Conservation (phyloP, 2,329 filamentous ascomycete species). For the Pseudocercospora ulei region DNA sequence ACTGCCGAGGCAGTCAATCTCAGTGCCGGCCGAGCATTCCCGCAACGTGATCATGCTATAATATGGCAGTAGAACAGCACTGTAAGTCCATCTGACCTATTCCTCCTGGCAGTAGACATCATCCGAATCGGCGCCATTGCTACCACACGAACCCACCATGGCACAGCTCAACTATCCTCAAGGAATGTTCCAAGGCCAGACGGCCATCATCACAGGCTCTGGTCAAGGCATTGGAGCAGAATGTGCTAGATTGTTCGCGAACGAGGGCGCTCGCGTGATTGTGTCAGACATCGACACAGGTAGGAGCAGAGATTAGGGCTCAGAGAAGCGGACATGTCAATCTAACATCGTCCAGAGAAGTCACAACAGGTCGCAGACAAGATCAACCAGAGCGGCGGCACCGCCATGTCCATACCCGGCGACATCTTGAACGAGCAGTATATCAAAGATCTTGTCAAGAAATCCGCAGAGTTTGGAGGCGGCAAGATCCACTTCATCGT, state of each 20-base stretch:
- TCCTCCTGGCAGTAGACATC: background rate
- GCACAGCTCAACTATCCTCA: constrained; percentile 72
- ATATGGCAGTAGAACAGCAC: constrained; percentile 2
- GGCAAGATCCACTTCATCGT: constrained; percentile 88
- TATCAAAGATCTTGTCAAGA: constrained; percentile 60
- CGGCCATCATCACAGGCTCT: constrained; percentile 65
- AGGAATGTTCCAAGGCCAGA: constrained; percentile 67
- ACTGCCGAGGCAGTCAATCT: constrained; percentile 4
- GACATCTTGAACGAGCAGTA: constrained; percentile 66
- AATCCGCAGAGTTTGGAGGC: constrained; percentile 66
- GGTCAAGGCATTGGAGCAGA: constrained; percentile 69
- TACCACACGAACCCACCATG: constrained; percentile 21
- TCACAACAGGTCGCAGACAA: constrained; percentile 55
- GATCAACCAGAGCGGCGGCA: constrained; percentile 59
- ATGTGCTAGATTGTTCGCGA: constrained; percentile 66
- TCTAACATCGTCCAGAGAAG: constrained; percentile 47
- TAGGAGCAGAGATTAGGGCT: constrained; percentile 34
- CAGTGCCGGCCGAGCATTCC: constrained; percentile 3
- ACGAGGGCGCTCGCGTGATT: constrained; percentile 76
- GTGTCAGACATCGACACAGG: constrained; percentile 71
- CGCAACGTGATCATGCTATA: background rate
- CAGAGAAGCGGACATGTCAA: background rate
- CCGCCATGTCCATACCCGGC: constrained; percentile 63
- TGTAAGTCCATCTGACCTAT: background rate
- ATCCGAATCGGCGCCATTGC: too few species aligned